Percentiles rank a stretch among this genome's conserved stretches.
Evolutionary conservation across 805 yeast species (phyloP).

Genomic region (Suhomyces kilbournensis): DNA sequence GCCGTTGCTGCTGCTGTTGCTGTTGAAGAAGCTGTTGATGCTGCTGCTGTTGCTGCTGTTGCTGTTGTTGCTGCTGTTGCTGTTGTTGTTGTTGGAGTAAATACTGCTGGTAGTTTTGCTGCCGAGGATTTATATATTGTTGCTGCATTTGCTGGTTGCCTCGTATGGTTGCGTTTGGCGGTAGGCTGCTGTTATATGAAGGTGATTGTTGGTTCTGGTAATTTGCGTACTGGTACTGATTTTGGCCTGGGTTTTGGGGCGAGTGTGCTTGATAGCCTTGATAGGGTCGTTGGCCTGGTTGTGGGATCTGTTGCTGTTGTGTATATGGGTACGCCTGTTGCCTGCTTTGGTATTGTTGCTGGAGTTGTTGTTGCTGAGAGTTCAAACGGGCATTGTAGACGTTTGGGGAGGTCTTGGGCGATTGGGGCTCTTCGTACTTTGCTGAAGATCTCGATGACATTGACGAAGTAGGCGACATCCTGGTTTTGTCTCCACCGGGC

Average conservation of each 20-base stretch:
- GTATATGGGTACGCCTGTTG: slow-evolving; percentile 4
- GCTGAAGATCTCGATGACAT: slow-evolving; percentile 31
- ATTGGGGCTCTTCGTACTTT: slow-evolving; percentile 36
- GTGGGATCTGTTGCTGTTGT: slow-evolving; percentile 3
- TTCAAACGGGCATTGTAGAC: slow-evolving; percentile 10
- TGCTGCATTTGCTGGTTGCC: slow-evolving; percentile 10
- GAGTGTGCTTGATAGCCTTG: slow-evolving; percentile 13
- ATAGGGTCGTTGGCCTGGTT: slow-evolving; percentile 1
- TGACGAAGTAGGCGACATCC: slow-evolving; percentile 36
- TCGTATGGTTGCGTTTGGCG: slow-evolving; percentile 13
- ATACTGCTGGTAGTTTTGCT: slow-evolving; percentile 3
- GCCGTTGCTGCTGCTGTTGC: slow-evolving; percentile 4
- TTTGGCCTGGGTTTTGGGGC: slow-evolving; percentile 5
- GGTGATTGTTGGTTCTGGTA: slow-evolving; percentile 8
- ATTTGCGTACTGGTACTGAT: slow-evolving; percentile 12
- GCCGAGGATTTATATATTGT: neutral
- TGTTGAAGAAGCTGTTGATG: neutral
- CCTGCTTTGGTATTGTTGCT: slow-evolving; percentile 5
- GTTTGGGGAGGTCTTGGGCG: slow-evolving; percentile 39
- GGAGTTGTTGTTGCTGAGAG: slow-evolving; percentile 8
- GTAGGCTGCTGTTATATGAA: slow-evolving; percentile 4
- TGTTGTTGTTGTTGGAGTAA: slow-evolving; percentile 1
- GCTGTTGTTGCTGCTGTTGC: neutral
- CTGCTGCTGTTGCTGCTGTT: slow-evolving; percentile 3
- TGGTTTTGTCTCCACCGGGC: slow-evolving; percentile 6